phyloP scores from a whole-genome alignment of 1,284 basidiomycete species.

The Gymnopus androsaceus region DNA sequence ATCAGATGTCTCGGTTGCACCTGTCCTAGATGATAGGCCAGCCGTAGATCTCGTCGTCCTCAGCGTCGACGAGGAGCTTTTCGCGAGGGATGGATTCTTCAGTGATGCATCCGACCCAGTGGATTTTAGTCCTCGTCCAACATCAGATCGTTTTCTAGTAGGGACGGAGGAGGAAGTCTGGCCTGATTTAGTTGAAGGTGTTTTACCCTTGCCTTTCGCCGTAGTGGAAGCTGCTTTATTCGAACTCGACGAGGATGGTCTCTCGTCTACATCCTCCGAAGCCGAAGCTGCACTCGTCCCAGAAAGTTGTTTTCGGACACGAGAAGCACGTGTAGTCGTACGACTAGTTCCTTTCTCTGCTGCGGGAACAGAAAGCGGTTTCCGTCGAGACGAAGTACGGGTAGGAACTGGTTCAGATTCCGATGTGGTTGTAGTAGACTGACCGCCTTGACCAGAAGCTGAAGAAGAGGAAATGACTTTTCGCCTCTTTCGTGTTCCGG shows the following conservation, averaged over 20 bases:
- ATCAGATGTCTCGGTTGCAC: neutral
- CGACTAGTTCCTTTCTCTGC: neutral
- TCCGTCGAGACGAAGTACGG: neutral
- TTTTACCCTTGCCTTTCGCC: neutral
- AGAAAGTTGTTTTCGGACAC: neutral
- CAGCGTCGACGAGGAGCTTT: neutral
- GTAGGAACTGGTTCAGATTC: neutral
- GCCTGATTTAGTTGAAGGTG: neutral
- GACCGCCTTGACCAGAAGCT: neutral
- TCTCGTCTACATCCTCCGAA: neutral
- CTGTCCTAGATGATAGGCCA: neutral
- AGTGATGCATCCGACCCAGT: no score
- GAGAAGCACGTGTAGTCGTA: neutral
- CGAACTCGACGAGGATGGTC: neutral
- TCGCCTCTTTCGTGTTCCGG: conserved; percentile 6
- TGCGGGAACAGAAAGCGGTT: neutral
- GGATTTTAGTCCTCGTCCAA: neutral
- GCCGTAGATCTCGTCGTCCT: conserved; percentile 1
- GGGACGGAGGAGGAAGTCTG: neutral
- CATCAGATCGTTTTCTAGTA: conserved; percentile 1
- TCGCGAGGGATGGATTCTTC: neutral
- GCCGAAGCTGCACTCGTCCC: neutral
- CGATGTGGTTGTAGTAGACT: neutral
- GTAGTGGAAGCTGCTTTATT: neutral
- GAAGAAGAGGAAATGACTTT: conserved; percentile 1